Percentiles rank a stretch among this genome's conserved stretches.
Evolutionary conservation across 2,329 filamentous ascomycete species (phyloP).

Genomic region (Venturiaceae sp.): DNA sequence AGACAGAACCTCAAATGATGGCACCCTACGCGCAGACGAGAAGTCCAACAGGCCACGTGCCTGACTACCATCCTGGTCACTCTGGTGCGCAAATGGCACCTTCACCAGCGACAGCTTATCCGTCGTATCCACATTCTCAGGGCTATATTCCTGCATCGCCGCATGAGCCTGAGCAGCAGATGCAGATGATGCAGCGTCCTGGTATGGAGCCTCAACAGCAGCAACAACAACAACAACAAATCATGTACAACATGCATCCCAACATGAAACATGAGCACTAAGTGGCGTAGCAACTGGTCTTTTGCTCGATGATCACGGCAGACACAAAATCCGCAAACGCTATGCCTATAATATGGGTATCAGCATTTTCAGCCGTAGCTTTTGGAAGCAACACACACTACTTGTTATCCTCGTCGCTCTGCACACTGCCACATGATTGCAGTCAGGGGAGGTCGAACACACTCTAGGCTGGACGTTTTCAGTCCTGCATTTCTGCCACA

Average conservation of each 20-base stretch:
- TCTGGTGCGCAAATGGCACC: conserved; percentile 14
- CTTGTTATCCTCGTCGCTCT: too few species aligned
- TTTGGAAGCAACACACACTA: too few species aligned
- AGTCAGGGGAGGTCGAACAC: too few species aligned
- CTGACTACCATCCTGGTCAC: conserved; percentile 10
- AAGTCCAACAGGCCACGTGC: conserved; percentile 10
- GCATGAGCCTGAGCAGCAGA: conserved; percentile 26
- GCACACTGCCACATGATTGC: too few species aligned
- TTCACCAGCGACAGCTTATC: conserved; percentile 15
- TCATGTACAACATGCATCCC: conserved; percentile 28
- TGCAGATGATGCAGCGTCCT: conserved; percentile 25
- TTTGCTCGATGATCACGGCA: too few species aligned
- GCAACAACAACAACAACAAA: conserved; percentile 21
- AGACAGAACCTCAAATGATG: conserved; percentile 22
- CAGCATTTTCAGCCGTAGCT: too few species aligned
- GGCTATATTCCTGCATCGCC: conserved; percentile 23
- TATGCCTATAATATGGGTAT: too few species aligned
- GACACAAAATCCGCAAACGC: too few species aligned
- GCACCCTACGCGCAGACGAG: conserved; percentile 22
- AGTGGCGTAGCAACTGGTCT: not conserved
- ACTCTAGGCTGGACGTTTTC: too few species aligned
- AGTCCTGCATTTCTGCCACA: too few species aligned
- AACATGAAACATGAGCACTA: conserved; percentile 28
- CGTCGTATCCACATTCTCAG: conserved; percentile 19
- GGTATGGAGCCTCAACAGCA: conserved; percentile 19